Evolutionary conservation across 2,329 filamentous ascomycete species (phyloP), one percentile per base, ranked within the genome.

Genomic region (Fusarium transvaalense): DNA sequence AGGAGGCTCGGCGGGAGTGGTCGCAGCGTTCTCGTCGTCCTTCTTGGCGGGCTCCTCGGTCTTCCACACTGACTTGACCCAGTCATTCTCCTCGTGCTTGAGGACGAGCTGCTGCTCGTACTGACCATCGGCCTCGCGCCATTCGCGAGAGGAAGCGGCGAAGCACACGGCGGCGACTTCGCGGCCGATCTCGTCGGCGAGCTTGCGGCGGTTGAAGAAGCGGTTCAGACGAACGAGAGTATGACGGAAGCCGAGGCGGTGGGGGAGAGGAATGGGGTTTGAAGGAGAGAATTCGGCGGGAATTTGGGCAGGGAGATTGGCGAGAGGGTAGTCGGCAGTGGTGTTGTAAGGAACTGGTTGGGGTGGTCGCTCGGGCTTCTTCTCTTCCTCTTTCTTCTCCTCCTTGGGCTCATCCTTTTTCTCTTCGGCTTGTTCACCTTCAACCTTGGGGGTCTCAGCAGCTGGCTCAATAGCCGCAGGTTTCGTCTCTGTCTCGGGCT

Each of bases 241-340:
- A 81, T 96, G 95, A 66, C 92, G 83, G 83, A 99, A 97, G 63
- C 96, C 96, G 31, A 99, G 90, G 61, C 97, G 87, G 78, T 98
- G 95, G 1, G 95, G 95, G 78, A 97, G 92, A 41, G 88, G 84
- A 62, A 99, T 86, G 15, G 91, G 85, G 25, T 86, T 83, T 8
- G 91, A 89, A 42, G 93, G 93, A 37, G 90, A 87, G 75, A 99
- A 88, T 61, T 90, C 87, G 66, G 83, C 76, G 5, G 95, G 95
- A 42, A 91, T 86, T 43, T 86, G 83, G 31, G 84, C 76, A 1
- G 94, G 90, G 51, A 94, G 84, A 25, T 81, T 75, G 39, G 91
- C 88, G 37, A 87, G 82, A 10, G 87, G 74, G 79, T 98, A 99
- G 78, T 92, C 89, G 62, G 85, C 81, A 4, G 92, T 86, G 10